Conservation (phyloP, 1,284 basidiomycete genomes). For the Ustilago shanxiensis region DNA sequence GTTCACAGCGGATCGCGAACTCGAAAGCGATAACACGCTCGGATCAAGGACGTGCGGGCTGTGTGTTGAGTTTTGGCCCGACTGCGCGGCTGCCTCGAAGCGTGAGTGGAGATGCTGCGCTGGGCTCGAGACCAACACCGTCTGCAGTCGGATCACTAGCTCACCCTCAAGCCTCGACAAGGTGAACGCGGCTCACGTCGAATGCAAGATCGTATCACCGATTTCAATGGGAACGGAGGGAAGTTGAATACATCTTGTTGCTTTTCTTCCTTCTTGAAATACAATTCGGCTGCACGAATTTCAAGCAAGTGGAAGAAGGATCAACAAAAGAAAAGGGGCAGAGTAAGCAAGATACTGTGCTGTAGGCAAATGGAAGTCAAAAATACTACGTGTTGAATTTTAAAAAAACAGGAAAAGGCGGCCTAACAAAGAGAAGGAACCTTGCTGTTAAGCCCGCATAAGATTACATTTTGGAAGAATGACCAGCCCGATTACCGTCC, state of each 20-base stretch:
- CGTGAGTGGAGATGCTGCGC: conserved; percentile 12
- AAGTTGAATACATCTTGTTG: not conserved
- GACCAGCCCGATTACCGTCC: no score
- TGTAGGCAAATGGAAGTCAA: not conserved
- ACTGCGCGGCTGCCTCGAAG: not conserved
- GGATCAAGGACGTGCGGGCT: conserved; percentile 19
- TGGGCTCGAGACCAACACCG: conserved; percentile 6
- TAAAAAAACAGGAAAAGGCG: not conserved
- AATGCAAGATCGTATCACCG: conserved; percentile 19
- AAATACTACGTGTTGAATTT: not conserved
- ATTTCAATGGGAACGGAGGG: not conserved
- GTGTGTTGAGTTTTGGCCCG: not conserved
- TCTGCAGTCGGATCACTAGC: not conserved
- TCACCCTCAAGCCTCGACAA: not conserved
- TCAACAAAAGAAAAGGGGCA: conserved; percentile 11
- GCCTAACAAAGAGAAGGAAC: not conserved
- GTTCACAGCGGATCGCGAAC: no score
- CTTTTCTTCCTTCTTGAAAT: not conserved
- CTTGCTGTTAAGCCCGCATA: not conserved
- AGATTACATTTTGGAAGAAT: not conserved
- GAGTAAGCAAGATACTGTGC: conserved; percentile 5
- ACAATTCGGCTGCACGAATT: not conserved
- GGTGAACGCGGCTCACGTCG: not conserved
- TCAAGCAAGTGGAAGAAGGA: not conserved
- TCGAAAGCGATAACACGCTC: conserved; percentile 13